Conservation (phyloP, 768 basidiomycete species). For the Mycena pura region DNA sequence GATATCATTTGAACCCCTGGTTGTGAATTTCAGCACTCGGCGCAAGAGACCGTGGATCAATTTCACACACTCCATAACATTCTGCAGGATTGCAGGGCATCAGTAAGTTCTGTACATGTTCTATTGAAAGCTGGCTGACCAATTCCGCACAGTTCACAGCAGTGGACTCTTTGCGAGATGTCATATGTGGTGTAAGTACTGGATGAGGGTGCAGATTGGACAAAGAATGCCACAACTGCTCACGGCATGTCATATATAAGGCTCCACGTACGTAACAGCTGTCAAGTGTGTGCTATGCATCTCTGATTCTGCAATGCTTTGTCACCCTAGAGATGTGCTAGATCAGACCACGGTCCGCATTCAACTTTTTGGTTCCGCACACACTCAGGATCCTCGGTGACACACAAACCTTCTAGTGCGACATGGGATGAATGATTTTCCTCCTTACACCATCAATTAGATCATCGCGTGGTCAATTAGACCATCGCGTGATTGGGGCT, state of each 20-base stretch:
- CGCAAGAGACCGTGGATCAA: not conserved
- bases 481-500: not conserved
- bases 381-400: not conserved
- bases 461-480: not conserved
- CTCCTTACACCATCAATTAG: not conserved
- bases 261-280: not conserved
- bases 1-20: not conserved
- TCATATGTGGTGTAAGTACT: not conserved
- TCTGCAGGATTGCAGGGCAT: not conserved
- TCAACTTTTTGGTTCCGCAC: not conserved
- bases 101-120: not conserved
- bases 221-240: not conserved
- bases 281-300: not conserved
- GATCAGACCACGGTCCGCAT: not conserved
- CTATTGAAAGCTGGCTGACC: not conserved
- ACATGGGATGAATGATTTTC: not conserved
- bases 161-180: not conserved
- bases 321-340: not conserved
- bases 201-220: not conserved
- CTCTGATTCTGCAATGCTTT: not conserved
- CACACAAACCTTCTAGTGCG: not conserved
- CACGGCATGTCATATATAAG: not conserved
- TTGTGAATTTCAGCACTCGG: not conserved
- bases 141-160: not conserved
- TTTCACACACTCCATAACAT: not conserved